Evolutionary conservation across 2,329 filamentous ascomycete species (phyloP).

Genomic region (Coniochaeta sp.): DNA sequence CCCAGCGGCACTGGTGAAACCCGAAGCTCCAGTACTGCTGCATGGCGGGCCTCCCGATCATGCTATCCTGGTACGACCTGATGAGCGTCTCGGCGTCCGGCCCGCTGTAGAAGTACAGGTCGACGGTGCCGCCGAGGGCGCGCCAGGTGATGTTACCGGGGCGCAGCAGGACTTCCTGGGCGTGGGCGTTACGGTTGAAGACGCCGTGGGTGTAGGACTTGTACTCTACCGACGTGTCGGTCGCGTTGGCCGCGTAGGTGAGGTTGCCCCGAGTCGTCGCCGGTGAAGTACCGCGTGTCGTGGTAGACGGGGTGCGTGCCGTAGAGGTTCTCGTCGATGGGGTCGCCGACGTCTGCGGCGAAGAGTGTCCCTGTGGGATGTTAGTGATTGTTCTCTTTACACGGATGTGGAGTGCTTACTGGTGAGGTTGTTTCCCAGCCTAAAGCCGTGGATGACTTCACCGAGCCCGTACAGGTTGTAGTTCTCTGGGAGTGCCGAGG

Average conservation of each 20-base stretch:
- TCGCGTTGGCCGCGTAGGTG: slow-evolving; percentile 47
- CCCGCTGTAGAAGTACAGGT: slow-evolving; percentile 74
- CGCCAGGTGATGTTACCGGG: slow-evolving; percentile 64
- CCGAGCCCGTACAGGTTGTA: slow-evolving; percentile 74
- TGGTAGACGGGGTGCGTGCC: slow-evolving; percentile 73
- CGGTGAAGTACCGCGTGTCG: slow-evolving; percentile 68
- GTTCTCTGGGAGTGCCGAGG: slow-evolving; percentile 56
- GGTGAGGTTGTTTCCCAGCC: slow-evolving; percentile 67
- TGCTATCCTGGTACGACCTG: slow-evolving; percentile 60
- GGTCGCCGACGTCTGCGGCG: slow-evolving; percentile 61
- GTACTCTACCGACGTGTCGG: slow-evolving; percentile 47
- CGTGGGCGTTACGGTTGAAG: slow-evolving; percentile 70
- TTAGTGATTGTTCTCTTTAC: neutral
- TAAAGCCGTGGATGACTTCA: slow-evolving; percentile 64
- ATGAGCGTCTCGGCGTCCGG: slow-evolving; percentile 62
- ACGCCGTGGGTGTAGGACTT: slow-evolving; percentile 68
- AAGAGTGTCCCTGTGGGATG: slow-evolving; percentile 37
- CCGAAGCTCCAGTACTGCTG: slow-evolving; percentile 79
- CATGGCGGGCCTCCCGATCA: slow-evolving; percentile 66
- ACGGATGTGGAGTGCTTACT: slow-evolving; percentile 27
- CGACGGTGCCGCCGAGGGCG: slow-evolving; percentile 67
- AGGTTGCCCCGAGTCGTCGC: slow-evolving; percentile 38
- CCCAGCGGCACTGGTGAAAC: slow-evolving; percentile 79
- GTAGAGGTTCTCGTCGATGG: slow-evolving; percentile 63
- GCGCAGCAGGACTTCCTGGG: slow-evolving; percentile 63